Conservation (phyloP, 306 rosid genomes). For the Herpetospermum pedunculosum region DNA sequence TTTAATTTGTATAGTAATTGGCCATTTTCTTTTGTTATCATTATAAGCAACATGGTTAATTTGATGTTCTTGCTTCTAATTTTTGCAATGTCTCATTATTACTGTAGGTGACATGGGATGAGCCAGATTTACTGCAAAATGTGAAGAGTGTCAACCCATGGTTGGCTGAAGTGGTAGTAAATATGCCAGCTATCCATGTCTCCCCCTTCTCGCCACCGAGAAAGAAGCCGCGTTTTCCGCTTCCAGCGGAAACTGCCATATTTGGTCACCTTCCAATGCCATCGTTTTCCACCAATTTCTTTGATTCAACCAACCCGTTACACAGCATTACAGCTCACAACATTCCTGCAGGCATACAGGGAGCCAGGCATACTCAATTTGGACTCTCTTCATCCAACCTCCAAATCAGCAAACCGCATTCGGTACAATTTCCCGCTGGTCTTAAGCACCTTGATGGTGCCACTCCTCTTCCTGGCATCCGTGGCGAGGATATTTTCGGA, state of each 20-base stretch:
- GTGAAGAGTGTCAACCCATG: constrained; percentile 90
- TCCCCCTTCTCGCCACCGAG: constrained; percentile 70
- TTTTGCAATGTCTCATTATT: constrained; percentile 8
- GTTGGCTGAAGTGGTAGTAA: constrained; percentile 75
- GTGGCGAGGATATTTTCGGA: constrained; percentile 19
- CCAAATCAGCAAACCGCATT: constrained; percentile 40
- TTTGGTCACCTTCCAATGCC: constrained; percentile 56
- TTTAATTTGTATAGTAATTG: background rate
- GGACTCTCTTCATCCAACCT: constrained; percentile 54
- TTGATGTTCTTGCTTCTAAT: constrained; percentile 7
- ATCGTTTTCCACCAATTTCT: constrained; percentile 32
- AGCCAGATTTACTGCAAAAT: constrained; percentile 90
- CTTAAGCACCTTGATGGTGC: constrained; percentile 33
- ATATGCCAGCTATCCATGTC: constrained; percentile 57
- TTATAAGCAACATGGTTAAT: background rate
- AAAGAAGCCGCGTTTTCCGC: constrained; percentile 52
- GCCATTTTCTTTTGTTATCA: background rate
- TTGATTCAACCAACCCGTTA: constrained; percentile 34
- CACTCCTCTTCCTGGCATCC: constrained; percentile 26
- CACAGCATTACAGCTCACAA: constrained; percentile 25
- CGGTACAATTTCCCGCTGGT: constrained; percentile 32
- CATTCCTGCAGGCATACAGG: constrained; percentile 87
- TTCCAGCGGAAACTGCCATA: constrained; percentile 40
- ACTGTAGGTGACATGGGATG: constrained; percentile 87
- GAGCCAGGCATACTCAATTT: constrained; percentile 99